Base-by-base conservation (phyloP, 179 eudicot species). In the Camellia oleifera region DNA sequence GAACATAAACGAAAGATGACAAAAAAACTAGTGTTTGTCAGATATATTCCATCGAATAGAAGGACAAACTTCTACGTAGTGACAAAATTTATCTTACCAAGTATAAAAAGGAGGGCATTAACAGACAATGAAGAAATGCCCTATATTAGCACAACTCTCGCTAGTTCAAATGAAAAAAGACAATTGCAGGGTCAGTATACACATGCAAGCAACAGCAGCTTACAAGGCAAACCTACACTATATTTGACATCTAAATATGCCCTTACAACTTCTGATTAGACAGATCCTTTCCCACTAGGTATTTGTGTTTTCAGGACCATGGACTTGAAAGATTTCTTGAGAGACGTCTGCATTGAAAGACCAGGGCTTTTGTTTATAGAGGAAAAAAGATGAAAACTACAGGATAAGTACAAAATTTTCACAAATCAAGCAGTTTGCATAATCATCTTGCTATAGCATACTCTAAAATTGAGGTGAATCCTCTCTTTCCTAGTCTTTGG, bases 381-480 rank as follows among this genome's bases (percentile, higher is more conserved):
- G n/a, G 7, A 32, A 10, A 15, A 44, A 15, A 15, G 40, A 66
- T 15, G 3, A 40, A 13, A 68, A 12, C 14, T 7, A 69, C 54
- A 69, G 20, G 71, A 42, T 4, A 40, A 40, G 54, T 46, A 69
- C 54, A 69, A 69, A 32, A 68, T 0, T 4, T 69, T 53, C n/a
- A 69, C 11, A 45, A 69, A 17, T 45, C 53, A 44, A 69, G 73
- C 54, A 69, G 54, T 46, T 7, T 52, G 20, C 44, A 50, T 73
- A 73, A 73, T 46, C 63, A 73, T 73, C 62, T 50, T 61, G 56
- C 42, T 1, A 0, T 61, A 74, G 64, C 48, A 12, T 74, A 17
- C 77, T 42, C 23, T 42, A 57, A 57, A 74, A 74, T 57, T 32
- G 66, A 58, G 17, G 15, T 58, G 50, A 40, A 44, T 69, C 73